Evolutionary conservation across 805 yeast genomes (phyloP).

Genomic region (Naumovozyma dairenensis): DNA sequence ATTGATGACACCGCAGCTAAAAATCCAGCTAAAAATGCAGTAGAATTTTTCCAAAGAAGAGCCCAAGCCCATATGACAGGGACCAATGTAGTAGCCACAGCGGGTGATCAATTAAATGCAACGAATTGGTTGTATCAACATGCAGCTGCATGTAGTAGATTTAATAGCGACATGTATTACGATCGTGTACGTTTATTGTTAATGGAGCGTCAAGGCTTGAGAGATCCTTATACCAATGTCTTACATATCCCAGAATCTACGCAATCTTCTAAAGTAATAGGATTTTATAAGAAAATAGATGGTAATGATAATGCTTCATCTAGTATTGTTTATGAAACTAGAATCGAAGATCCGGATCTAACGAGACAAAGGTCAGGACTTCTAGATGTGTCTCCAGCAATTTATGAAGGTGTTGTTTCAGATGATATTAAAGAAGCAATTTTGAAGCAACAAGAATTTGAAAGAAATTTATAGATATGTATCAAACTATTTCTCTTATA

Average conservation of each 20-base stretch:
- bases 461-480: slow-evolving; percentile 24
- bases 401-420: slow-evolving; percentile 49
- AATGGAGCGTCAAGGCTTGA: slow-evolving; percentile 42
- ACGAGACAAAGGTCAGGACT: slow-evolving; percentile 52
- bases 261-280: slow-evolving; percentile 50
- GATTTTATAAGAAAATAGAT: slow-evolving; percentile 19
- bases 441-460: slow-evolving; percentile 47
- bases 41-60: slow-evolving; percentile 32
- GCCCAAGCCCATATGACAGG: slow-evolving; percentile 7
- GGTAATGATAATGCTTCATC: slow-evolving; percentile 23
- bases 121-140: slow-evolving; percentile 80
- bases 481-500: background rate
- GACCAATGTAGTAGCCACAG: slow-evolving; percentile 28
- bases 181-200: slow-evolving; percentile 44
- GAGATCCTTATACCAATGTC: slow-evolving; percentile 81
- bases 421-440: slow-evolving; percentile 54
- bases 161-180: slow-evolving; percentile 51
- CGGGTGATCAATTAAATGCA: slow-evolving; percentile 37
- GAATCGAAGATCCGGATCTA: slow-evolving; percentile 38
- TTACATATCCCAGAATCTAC: slow-evolving; percentile 62
- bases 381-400: slow-evolving; percentile 42
- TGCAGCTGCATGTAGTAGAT: slow-evolving; percentile 66
- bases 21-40: slow-evolving; percentile 30
- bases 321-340: slow-evolving; percentile 41
- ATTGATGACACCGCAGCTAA: slow-evolving; percentile 4